These are phyloP conservation scores for Fusarium secorum DNA, from an alignment of 2,329 filamentous ascomycete genomes.

Conservation along the genomic window DNA sequence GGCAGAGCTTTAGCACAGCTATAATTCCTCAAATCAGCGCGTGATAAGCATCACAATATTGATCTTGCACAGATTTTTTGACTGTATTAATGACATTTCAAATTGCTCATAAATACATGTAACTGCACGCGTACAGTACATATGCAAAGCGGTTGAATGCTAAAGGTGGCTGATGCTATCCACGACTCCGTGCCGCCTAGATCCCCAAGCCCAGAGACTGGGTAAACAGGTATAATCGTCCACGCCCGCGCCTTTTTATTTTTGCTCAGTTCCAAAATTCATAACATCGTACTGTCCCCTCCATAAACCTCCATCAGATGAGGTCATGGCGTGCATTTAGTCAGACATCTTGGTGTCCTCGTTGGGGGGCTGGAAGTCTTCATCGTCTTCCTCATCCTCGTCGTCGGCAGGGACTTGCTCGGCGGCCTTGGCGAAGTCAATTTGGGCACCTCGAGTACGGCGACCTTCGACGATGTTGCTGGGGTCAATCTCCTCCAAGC, in stretches of 20 bases:
- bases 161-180: slow-evolving; percentile 28
- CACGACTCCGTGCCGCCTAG: slow-evolving; percentile 32
- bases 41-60: neutral
- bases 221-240: slow-evolving; percentile 33
- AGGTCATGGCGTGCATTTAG: slow-evolving; percentile 31
- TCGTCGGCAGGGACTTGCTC: slow-evolving; percentile 77
- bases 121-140: slow-evolving; percentile 13
- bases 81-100: slow-evolving; percentile 22
- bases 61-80: neutral
- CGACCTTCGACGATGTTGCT: slow-evolving; percentile 83
- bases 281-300: slow-evolving; percentile 33
- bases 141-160: slow-evolving; percentile 36
- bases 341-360: slow-evolving; percentile 74
- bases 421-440: slow-evolving; percentile 92
- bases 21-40: neutral
- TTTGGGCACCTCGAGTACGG: slow-evolving; percentile 90
- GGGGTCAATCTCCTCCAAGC: slow-evolving; percentile 89
- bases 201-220: slow-evolving; percentile 17
- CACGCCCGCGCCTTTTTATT: slow-evolving; percentile 26
- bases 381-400: slow-evolving; percentile 83
- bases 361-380: slow-evolving; percentile 66
- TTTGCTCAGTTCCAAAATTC: slow-evolving; percentile 32
- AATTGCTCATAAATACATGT: slow-evolving; percentile 23
- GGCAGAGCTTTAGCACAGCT: neutral
- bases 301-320: neutral